Base-by-base conservation (phyloP, 371 early-diverging fungal species). In the Mortierella sp. region DNA sequence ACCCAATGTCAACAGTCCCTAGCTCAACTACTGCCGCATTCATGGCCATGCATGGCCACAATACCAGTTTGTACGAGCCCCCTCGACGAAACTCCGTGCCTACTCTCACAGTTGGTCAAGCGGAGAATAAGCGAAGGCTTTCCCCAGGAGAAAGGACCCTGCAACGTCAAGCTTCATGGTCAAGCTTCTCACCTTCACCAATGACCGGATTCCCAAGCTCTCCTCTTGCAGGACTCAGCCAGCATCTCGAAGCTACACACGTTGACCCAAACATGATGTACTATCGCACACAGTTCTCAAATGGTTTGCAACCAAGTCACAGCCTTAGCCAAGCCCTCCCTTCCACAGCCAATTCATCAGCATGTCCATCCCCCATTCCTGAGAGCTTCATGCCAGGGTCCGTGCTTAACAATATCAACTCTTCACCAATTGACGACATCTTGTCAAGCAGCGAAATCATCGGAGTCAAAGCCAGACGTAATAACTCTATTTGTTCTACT, bases 161-260 rank as follows among this genome's bases (percentile, higher is more conserved):
- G 57, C 79, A 79, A n/a, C 79, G 79, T 33, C 79, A 79, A 58
- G 64, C 74, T 2, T 79, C 79, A 1, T 79, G 79, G 79, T 79
- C 79, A 15, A 68, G 68, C n/a, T 64, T 77, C 28, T 62, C 72
- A 4, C 59, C 78, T 4, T 16, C 69, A 28, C 9, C 67, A 3
- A 50, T 74, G 63, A 47, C 58, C 21, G 50, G 68, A 6, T 63
- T 74, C 38, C 63, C 62, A 3, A 63, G 24, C 19, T 24, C 58
- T 9, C 57, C 67, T 45, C 63, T 73, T 13, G 41, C 67, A 11
- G 64, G 58, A 32, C 57, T 74, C 45, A 4, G 7, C 36, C 36
- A 36, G 6, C 61, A 67, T 32, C 67, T 53, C 10, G 65, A 74
- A 1, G 55, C 70, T 21, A 63, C 70, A 13, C 73, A 78, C 36